phyloP scores from a whole-genome alignment of 1,284 basidiomycete species.

The Ustilago shanxiensis region DNA sequence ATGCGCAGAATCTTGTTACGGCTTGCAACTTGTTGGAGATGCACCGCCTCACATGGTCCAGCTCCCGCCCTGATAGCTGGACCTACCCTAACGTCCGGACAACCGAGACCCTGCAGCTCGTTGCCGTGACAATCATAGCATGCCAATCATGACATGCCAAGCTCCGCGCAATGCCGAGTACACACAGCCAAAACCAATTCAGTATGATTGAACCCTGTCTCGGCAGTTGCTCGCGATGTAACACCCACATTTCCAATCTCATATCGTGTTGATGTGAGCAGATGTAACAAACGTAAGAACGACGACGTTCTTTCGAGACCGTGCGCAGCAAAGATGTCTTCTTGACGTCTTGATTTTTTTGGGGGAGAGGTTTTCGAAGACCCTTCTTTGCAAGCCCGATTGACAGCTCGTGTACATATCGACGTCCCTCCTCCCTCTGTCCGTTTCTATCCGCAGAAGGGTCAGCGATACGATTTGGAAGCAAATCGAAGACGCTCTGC shows the following conservation, averaged over 20 bases:
- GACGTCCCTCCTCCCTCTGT: not conserved
- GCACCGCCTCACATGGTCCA: not conserved
- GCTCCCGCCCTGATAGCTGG: not conserved
- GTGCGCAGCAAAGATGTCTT: not conserved
- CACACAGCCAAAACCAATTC: conserved; percentile 7
- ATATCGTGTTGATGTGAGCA: not conserved
- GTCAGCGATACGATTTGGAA: too few species aligned
- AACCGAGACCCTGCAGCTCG: conserved; percentile 1
- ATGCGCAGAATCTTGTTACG: too few species aligned
- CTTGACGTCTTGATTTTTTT: not conserved
- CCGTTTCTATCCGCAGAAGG: not conserved
- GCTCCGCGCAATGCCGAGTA: conserved; percentile 13
- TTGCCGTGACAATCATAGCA: not conserved
- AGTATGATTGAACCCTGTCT: too few species aligned
- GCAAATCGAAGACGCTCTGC: too few species aligned
- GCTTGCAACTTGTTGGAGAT: too few species aligned
- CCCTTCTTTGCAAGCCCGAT: not conserved
- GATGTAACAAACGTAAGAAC: not conserved
- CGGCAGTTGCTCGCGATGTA: too few species aligned
- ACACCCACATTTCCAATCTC: too few species aligned
- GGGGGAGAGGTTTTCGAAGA: not conserved
- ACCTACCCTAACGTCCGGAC: not conserved
- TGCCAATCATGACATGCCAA: too few species aligned
- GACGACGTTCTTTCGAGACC: not conserved
- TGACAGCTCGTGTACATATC: not conserved